phyloP scores from a whole-genome alignment of 345 rosid genomes.

The Acer campestre region DNA sequence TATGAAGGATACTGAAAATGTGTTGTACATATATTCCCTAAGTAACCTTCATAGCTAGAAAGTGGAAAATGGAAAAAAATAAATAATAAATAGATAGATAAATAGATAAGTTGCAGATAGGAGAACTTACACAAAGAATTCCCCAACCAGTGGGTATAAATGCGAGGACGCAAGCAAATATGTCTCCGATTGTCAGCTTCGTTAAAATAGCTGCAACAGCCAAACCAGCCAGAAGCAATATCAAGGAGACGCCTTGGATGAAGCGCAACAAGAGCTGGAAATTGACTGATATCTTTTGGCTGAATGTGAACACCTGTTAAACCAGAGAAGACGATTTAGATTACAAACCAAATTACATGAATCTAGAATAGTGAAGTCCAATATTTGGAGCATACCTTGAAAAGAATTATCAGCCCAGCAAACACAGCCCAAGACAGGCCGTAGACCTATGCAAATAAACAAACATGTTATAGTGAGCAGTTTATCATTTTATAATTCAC shows the following conservation, averaged over 20 bases:
- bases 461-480: neutral
- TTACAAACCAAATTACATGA: constrained; percentile 8
- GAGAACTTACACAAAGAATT: constrained; percentile 72
- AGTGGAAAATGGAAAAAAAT: neutral
- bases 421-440: constrained; percentile 88
- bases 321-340: constrained; percentile 13
- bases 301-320: constrained; percentile 88
- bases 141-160: constrained; percentile 98
- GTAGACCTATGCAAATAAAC: constrained; percentile 54
- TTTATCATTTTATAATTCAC: neutral
- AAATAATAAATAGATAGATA: no score
- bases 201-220: constrained; percentile 60
- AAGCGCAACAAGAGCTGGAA: constrained; percentile 92
- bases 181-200: constrained; percentile 49
- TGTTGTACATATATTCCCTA: neutral
- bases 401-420: constrained; percentile 66
- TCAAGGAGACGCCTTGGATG: constrained; percentile 76
- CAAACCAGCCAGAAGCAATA: constrained; percentile 79
- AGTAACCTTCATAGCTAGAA: neutral
- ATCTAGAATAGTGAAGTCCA: neutral
- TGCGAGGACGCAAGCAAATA: constrained; percentile 82
- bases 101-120: neutral
- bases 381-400: constrained; percentile 58
- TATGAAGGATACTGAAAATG: neutral
- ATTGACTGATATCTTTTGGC: constrained; percentile 93